Percentiles rank a stretch among this genome's conserved stretches.
Evolutionary conservation across 2,329 filamentous ascomycete genomes (phyloP).

Genomic region (Botrytis elliptica): DNA sequence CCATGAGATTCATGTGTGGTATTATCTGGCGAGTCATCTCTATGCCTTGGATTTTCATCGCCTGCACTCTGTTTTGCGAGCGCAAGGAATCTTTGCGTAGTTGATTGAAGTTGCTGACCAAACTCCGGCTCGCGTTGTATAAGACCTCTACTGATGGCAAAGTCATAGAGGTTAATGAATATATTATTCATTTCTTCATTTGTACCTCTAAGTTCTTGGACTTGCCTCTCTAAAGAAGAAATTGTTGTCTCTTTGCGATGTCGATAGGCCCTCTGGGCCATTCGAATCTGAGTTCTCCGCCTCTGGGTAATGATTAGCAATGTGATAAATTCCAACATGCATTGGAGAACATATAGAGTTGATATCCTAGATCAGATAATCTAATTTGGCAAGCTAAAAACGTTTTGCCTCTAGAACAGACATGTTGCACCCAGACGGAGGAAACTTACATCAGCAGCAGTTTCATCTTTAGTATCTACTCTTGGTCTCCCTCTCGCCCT

Average conservation of each 20-base stretch:
- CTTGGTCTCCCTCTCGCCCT: conserved; percentile 71
- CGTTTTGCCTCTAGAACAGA: neutral
- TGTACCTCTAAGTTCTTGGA: conserved; percentile 64
- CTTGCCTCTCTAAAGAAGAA: conserved; percentile 66
- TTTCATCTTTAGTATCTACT: conserved; percentile 74
- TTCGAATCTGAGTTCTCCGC: conserved; percentile 80
- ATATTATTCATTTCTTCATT: conserved; percentile 73
- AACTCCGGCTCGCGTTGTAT: conserved; percentile 57
- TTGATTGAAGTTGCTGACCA: conserved; percentile 54
- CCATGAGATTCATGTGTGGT: conserved; percentile 17
- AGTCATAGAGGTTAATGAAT: conserved; percentile 67
- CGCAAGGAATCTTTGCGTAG: conserved; percentile 57
- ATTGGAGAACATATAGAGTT: neutral
- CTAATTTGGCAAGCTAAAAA: neutral
- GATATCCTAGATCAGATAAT: neutral
- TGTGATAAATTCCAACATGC: neutral
- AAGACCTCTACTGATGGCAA: conserved; percentile 56
- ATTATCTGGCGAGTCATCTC: conserved; percentile 29
- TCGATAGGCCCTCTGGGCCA: conserved; percentile 82
- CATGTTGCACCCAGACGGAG: conserved; percentile 9
- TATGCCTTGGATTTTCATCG: conserved; percentile 39
- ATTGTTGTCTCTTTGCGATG: conserved; percentile 83
- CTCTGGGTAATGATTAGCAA: conserved; percentile 50
- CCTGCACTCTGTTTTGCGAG: conserved; percentile 51
- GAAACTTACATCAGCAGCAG: conserved; percentile 71